These are phyloP conservation scores for Pharnaceum exiguum DNA, from an alignment of 148 eudicot genomes.

Conservation along the genomic window DNA sequence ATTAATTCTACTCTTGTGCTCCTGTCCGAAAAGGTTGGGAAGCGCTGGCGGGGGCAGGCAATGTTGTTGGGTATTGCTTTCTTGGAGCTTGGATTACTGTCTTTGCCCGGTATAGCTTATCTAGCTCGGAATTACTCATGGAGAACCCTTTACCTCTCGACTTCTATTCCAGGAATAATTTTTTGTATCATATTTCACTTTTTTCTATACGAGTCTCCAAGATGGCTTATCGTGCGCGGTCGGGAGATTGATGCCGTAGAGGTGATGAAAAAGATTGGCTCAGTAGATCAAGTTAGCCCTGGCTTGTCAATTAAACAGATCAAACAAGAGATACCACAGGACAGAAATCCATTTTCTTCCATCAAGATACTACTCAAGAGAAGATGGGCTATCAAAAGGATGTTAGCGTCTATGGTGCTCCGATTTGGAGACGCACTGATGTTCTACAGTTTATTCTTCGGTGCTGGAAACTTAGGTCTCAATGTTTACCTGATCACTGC, in stretches of 20 bases:
- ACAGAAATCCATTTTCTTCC: conserved; percentile 13
- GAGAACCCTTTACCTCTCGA: conserved; percentile 3
- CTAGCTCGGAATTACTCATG: not conserved
- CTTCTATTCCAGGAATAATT: not conserved
- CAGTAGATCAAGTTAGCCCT: conserved; percentile 7
- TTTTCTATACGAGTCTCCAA: conserved; percentile 6
- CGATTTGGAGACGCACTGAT: conserved; percentile 25
- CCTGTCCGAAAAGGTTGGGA: not conserved
- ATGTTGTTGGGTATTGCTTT: not conserved
- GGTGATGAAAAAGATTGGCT: conserved; percentile 9
- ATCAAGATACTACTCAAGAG: conserved; percentile 10
- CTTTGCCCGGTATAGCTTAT: not conserved
- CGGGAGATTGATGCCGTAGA: conserved; percentile 4
- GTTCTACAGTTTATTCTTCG: conserved; percentile 25
- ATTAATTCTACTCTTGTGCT: not conserved
- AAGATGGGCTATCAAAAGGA: conserved; percentile 22
- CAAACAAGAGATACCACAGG: not conserved
- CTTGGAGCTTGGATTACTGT: not conserved
- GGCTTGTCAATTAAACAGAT: not conserved
- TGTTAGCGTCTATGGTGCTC: conserved; percentile 15
- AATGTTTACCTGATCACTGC: conserved; percentile 15
- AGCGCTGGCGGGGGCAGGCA: not conserved
- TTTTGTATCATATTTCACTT: not conserved
- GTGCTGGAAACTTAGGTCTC: conserved; percentile 24
- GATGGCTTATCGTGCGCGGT: conserved; percentile 8